Evolutionary conservation across 148 eudicot genomes (phyloP).

Genomic region (Pouteria glomerata): DNA sequence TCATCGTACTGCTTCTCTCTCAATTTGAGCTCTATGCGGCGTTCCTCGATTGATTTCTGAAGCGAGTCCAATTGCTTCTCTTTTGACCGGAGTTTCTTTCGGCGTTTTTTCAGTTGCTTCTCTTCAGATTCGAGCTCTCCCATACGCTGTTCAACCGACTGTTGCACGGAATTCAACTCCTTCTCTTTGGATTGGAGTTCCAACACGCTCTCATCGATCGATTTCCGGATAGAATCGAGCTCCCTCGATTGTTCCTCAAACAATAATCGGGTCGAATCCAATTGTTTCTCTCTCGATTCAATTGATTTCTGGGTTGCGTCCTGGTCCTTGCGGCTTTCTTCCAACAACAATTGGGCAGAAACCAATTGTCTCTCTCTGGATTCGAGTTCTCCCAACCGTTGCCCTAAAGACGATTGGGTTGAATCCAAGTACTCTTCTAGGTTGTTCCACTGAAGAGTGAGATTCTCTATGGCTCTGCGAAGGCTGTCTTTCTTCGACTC

Average conservation of each 20-base stretch:
- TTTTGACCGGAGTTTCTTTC: neutral
- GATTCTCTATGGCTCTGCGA: neutral
- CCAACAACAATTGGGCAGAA: neutral
- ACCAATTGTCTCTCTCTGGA: neutral
- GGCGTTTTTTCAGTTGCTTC: neutral
- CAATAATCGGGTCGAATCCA: neutral
- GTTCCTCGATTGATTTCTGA: neutral
- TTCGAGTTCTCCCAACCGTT: neutral
- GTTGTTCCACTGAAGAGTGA: neutral
- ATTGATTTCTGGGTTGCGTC: too few relatives aligned
- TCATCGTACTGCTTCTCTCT: neutral
- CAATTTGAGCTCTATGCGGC: neutral
- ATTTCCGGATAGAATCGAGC: neutral
- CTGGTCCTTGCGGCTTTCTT: neutral
- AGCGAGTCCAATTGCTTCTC: neutral
- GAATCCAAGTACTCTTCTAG: neutral
- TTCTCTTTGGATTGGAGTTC: neutral
- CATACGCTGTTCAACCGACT: neutral
- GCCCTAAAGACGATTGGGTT: neutral
- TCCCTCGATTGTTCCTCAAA: neutral
- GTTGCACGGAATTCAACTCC: neutral
- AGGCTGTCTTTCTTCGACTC: neutral
- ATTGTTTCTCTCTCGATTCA: neutral
- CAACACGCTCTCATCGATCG: neutral
- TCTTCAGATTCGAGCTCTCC: neutral